These are phyloP conservation scores for Candida dendrica DNA, from an alignment of 805 yeast genomes.

Conservation along the genomic window DNA sequence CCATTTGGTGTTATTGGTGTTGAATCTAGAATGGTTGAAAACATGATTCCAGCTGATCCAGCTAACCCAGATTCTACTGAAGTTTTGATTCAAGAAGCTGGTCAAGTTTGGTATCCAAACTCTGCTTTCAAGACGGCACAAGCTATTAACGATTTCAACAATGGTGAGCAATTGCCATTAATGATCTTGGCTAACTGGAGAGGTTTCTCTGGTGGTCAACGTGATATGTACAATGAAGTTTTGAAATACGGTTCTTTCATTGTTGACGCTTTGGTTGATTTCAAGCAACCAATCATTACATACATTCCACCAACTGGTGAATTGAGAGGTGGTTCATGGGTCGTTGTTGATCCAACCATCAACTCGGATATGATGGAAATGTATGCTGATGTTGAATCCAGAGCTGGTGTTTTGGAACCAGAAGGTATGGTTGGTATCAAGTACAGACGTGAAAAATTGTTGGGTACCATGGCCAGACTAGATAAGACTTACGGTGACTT, in stretches of 20 bases:
- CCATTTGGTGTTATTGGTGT: conserved; percentile 98
- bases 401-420: conserved; percentile 98
- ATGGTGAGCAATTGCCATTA: conserved; percentile 96
- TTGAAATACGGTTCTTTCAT: conserved; percentile 94
- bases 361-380: conserved; percentile 97
- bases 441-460: conserved; percentile 87
- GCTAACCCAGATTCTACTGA: conserved; percentile 96
- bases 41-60: conserved; percentile 93
- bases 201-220: conserved; percentile 99
- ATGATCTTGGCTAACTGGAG: conserved; percentile 99
- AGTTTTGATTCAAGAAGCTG: conserved; percentile 84
- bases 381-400: conserved; percentile 93
- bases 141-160: conserved; percentile 94
- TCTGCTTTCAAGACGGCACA: conserved; percentile 99
- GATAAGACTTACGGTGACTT: conserved; percentile 69
- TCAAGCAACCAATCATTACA: conserved; percentile 93
- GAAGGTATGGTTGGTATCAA: conserved; percentile 99
- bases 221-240: conserved; percentile 98
- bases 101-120: conserved; percentile 99
- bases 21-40: conserved; percentile 85
- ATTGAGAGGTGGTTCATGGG: conserved; percentile 99
- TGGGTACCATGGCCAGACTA: conserved; percentile 86
- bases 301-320: conserved; percentile 98
- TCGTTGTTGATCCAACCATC: conserved; percentile 97
- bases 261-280: conserved; percentile 94